Evolutionary conservation across 2,329 filamentous ascomycete species (phyloP).

Genomic region (Exophiala calicioides): DNA sequence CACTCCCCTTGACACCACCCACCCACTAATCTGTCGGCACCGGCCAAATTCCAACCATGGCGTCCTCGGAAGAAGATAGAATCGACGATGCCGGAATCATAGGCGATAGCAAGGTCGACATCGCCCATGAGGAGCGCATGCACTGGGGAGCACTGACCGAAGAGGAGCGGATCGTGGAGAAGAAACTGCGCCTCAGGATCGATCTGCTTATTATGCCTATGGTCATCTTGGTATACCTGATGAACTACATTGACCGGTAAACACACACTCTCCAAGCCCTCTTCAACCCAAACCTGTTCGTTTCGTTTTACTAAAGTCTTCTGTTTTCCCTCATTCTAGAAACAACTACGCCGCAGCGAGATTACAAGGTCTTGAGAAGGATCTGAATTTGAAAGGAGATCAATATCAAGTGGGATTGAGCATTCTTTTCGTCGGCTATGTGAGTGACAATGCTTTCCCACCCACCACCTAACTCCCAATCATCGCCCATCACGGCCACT

Average conservation of each 20-base stretch:
- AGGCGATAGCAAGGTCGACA: too few species aligned
- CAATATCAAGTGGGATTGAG: slow-evolving; percentile 36
- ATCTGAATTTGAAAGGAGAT: slow-evolving; percentile 9
- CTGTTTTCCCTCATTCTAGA: too few species aligned
- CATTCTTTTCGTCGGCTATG: slow-evolving; percentile 45
- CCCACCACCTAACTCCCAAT: not conserved
- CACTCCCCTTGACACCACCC: not conserved
- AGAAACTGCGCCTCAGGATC: slow-evolving; percentile 33
- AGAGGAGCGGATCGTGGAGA: slow-evolving; percentile 34
- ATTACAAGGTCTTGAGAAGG: slow-evolving; percentile 20
- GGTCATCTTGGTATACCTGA: slow-evolving; percentile 36
- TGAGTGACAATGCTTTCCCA: slow-evolving; percentile 27
- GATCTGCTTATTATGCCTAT: slow-evolving; percentile 38
- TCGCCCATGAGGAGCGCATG: slow-evolving; percentile 16
- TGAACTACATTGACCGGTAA: slow-evolving; percentile 37
- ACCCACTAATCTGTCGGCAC: too few species aligned
- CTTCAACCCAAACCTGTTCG: too few species aligned
- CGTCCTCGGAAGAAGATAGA: too few species aligned
- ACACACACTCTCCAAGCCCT: too few species aligned
- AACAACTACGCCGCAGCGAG: slow-evolving; percentile 20
- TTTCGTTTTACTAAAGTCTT: too few species aligned
- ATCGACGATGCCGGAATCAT: too few species aligned
- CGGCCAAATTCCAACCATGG: too few species aligned
- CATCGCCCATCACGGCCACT: too few species aligned
- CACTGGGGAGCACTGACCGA: slow-evolving; percentile 20